Base-by-base conservation (phyloP, 768 basidiomycete genomes). In the Tubosaeta sp. region DNA sequence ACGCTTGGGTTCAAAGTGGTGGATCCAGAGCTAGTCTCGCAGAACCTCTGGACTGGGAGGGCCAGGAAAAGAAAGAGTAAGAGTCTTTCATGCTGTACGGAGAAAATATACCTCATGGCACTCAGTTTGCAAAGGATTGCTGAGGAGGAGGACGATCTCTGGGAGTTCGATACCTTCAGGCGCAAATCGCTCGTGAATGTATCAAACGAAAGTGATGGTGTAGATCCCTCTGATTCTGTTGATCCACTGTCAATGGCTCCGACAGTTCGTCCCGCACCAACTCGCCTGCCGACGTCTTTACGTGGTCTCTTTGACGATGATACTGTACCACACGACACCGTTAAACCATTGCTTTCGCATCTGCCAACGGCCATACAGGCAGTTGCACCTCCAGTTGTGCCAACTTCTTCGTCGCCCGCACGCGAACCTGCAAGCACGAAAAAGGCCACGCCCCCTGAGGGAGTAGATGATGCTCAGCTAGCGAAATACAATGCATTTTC, bases 131-230 rank as follows among this genome's bases (percentile, higher is more conserved):
- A 69, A 44, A 44, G 51, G 3, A 48, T 59, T 29, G 21, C 51
- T 18, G 58, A 61, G 48, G 60, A 63, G 38, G 61, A 70, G 34
- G 65, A 75, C n/a, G 71, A 73, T 44, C 68, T 74, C 48, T 89
- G 88, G 89, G 84, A 88, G 61, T 91, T 90, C 59, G 88, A 90
- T 49, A 87, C 87, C 1, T 69, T 88, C 30, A 75, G 81, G 41
- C 77, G 75, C 21, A 71, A 67, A 14, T 65, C 75, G 43, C 49
- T 66, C 43, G 59, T 63, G 32, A 52, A 61, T 36, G 35, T 60
- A 19, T 49, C 54, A 8, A 52, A 48, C 7, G 59, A 59, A 4
- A 65, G 65, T 29, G 70, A 69, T 3, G 59, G 68, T 19, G 9
- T n/a, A 12, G 57, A 54, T 35, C 19, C 47, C 39, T 49, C 49